Conservation (phyloP, 345 rosid genomes). For the Moringa oleifera region DNA sequence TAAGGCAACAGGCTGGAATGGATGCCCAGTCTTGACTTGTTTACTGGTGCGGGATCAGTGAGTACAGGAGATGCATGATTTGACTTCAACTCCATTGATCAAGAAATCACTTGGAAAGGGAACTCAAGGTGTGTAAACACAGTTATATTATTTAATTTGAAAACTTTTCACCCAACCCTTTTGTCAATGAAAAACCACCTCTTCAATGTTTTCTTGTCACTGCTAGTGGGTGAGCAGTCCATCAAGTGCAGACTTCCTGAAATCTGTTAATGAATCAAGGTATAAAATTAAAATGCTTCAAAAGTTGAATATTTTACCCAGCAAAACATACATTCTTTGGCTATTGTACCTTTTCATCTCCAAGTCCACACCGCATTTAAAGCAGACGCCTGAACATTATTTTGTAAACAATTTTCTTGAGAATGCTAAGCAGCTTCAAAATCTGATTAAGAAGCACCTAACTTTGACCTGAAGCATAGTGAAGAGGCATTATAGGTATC, state of each 20-base stretch:
- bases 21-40: constrained; percentile 63
- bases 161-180: constrained; percentile 53
- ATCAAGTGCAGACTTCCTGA: constrained; percentile 49
- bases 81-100: constrained; percentile 60
- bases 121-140: constrained; percentile 13
- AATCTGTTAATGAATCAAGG: constrained; percentile 30
- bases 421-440: not conserved
- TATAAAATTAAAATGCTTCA: not conserved
- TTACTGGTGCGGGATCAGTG: constrained; percentile 51
- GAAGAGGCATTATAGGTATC: not conserved
- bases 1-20: constrained; percentile 44
- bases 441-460: constrained; percentile 3
- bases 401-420: not conserved
- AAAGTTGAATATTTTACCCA: not conserved
- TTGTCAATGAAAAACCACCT: constrained; percentile 95
- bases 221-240: constrained; percentile 59
- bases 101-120: constrained; percentile 21
- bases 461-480: constrained; percentile 8
- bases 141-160: constrained; percentile 9
- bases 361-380: constrained; percentile 42
- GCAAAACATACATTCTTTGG: not conserved
- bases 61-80: constrained; percentile 70
- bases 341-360: constrained; percentile 61
- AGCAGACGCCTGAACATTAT: constrained; percentile 28
- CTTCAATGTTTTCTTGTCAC: constrained; percentile 85